A percentile compares a stretch with the other conserved stretches of the same genome.
Conservation (phyloP, 208 protist species). For the Acanthamoeba royreba region DNA sequence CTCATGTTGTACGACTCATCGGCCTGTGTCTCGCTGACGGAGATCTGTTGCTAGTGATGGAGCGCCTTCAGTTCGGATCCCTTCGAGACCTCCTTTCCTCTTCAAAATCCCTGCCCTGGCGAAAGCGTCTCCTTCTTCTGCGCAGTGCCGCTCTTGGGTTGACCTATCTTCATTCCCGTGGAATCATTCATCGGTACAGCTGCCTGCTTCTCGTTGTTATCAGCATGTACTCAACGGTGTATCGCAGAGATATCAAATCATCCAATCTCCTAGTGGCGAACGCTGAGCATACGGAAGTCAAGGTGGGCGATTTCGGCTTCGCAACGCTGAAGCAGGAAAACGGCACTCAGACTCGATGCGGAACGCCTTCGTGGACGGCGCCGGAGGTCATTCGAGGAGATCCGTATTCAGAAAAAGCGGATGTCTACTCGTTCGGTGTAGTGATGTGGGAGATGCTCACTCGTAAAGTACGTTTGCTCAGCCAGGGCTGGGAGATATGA, state of each 20-base stretch:
- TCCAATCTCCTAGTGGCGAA: neutral
- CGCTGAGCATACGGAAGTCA: constrained; percentile 64
- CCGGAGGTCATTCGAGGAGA: constrained; percentile 63
- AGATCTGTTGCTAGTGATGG: neutral
- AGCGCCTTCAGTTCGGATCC: neutral
- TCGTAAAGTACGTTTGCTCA: neutral
- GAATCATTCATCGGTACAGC: neutral
- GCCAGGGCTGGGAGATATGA: neutral
- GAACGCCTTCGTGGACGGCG: constrained; percentile 68
- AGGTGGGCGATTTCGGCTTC: constrained; percentile 71
- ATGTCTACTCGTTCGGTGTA: constrained; percentile 64
- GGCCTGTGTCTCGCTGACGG: neutral
- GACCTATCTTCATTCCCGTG: neutral
- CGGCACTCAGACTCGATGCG: constrained; percentile 63
- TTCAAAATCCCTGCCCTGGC: neutral
- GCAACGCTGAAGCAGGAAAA: neutral
- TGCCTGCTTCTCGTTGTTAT: neutral
- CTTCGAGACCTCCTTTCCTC: neutral
- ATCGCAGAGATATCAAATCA: neutral
- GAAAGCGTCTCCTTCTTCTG: neutral
- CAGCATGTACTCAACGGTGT: neutral
- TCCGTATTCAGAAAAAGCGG: constrained; percentile 65
- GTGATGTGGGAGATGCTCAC: constrained; percentile 27
- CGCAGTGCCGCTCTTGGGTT: neutral
- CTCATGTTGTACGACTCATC: neutral